These are phyloP conservation scores for Leucocoprinus sp. DNA, from an alignment of 768 basidiomycete species.

Conservation along the genomic window DNA sequence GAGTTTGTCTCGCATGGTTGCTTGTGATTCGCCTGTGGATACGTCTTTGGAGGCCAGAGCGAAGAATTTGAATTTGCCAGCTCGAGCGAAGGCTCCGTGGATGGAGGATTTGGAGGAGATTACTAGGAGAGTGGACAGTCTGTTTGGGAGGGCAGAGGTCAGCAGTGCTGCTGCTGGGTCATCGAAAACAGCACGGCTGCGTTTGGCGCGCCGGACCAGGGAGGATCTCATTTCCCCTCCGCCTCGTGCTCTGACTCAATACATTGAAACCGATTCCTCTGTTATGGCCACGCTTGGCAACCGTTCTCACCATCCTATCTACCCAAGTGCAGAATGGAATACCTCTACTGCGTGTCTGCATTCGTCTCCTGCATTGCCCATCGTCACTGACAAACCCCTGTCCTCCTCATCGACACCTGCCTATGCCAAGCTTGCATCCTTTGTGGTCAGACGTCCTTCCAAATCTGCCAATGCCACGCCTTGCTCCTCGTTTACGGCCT, in stretches of 20 bases:
- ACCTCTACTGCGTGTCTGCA: slow-evolving; percentile 20
- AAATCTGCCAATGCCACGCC: slow-evolving; percentile 25
- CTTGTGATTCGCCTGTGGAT: slow-evolving; percentile 39
- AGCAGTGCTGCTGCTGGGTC: slow-evolving; percentile 17
- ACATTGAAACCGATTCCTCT: slow-evolving; percentile 47
- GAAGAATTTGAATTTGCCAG: slow-evolving; percentile 39
- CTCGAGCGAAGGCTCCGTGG: slow-evolving; percentile 51
- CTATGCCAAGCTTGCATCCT: slow-evolving; percentile 53
- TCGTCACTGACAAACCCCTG: slow-evolving; percentile 26
- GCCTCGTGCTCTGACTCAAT: slow-evolving; percentile 71
- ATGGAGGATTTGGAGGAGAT: slow-evolving; percentile 63
- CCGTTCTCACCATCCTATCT: slow-evolving; percentile 27
- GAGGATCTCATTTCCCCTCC: slow-evolving; percentile 55
- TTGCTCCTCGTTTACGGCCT: slow-evolving; percentile 27
- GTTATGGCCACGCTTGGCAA: slow-evolving; percentile 58
- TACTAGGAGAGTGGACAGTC: slow-evolving; percentile 48
- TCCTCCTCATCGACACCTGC: slow-evolving; percentile 44
- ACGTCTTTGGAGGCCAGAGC: slow-evolving; percentile 40
- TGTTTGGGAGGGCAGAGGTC: slow-evolving; percentile 30
- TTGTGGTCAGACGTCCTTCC: slow-evolving; percentile 24
- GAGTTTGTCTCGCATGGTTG: slow-evolving; percentile 38
- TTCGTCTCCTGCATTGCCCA: slow-evolving; percentile 21
- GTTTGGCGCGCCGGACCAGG: slow-evolving; percentile 43
- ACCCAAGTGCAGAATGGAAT: slow-evolving; percentile 16
- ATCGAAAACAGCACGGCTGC: slow-evolving; percentile 33